Evolutionary conservation across 768 basidiomycete genomes (phyloP), one percentile per base, ranked within the genome.

Genomic region (Psilocybe cyanescens): DNA sequence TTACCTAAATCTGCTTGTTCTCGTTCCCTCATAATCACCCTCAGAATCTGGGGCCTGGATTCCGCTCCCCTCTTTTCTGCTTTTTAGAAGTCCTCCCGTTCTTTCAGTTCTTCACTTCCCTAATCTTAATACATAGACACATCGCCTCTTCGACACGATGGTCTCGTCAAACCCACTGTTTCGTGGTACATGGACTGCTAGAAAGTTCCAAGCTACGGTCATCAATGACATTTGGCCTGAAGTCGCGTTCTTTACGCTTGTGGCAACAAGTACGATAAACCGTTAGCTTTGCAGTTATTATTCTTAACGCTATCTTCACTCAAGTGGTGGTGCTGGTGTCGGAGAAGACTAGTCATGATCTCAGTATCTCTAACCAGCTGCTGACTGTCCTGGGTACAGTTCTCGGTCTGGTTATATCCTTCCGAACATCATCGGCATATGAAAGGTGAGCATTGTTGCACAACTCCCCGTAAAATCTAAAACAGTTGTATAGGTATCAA

Each of bases 371-470:
- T 12, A 85, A 76, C 58, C 73, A 76, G 44, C 78, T 89, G 64
- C 76, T 92, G 58, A 87, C 88, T 5, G 89, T 91, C 8, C 77
- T 92, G 44, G 90, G 90, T 83, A 89, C 87, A n/a, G 87, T 90
- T 46, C 84, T 90, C 73, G 88, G 83, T 83, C 75, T 87, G 69
- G 86, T 88, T 57, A 85, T 92, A 52, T 88, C 86, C 0, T 92
- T 91, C 78, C 77, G 90, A 61, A 90, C 88, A 6, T 87, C 87
- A 8, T 87, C 86, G 24, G 88, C 89, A 3, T 89, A 89, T 68
- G 86, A 89, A 57, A 78, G 87, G 81, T 86, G 66, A 7, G 44
- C 57, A 11, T 54, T 69, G 30, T 12, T 24, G 29, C 0, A 33
- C n/a, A 3, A n/a, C 47, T 14, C 44, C 24, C 11, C 41, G 41